Evolutionary conservation across 2,329 filamentous ascomycete genomes (phyloP), one percentile per base, ranked within the genome.

Genomic region (Taxawa tesnikishii): DNA sequence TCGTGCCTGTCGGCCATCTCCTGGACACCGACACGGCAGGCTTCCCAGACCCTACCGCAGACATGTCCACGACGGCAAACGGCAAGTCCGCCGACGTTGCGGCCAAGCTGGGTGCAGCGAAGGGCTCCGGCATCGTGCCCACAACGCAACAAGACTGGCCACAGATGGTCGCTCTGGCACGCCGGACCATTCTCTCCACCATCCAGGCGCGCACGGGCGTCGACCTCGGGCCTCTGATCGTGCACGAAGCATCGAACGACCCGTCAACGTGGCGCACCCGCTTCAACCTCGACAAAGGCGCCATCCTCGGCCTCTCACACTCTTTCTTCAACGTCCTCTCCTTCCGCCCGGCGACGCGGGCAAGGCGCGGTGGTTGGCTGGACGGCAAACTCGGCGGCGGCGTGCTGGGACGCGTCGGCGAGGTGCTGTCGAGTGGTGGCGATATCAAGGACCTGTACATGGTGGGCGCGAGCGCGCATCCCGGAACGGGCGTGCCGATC

Each of bases 251-350:
- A 4, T 56, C 79, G 45, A 81, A 83, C 55, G 76, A 74, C 6
- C 79, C 79, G 0, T 48, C 53, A 4, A 68, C 64, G 3, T 84
- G 79, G 80, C 66, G 74, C 43, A 48, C 61, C 11, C 68, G 63
- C 30, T 84, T 83, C 62, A 84, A 84, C 49, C 70, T 84, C 17
- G 76, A 83, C 55, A 73, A 75, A 48, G 80, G 80, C 10, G 76
- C 77, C 1, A 85, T 84, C 34, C 64, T 84, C 0, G 80, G 79
- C 0, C 59, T 84, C 1, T 73, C 68, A 12, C 79, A 84, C 55
- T 71, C 67, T 17, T 83, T 85, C 59, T 80, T 81, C 60, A 81
- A 82, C 47, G 75, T 81, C 10, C 62, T 82, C 0, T 66, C 66
- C 19, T 81, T 81, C 59, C 60, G 77, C 2, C 77, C 77, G 0